Conservation (phyloP, 2,329 filamentous ascomycete species). For the Beauveria rudraprayagi region DNA sequence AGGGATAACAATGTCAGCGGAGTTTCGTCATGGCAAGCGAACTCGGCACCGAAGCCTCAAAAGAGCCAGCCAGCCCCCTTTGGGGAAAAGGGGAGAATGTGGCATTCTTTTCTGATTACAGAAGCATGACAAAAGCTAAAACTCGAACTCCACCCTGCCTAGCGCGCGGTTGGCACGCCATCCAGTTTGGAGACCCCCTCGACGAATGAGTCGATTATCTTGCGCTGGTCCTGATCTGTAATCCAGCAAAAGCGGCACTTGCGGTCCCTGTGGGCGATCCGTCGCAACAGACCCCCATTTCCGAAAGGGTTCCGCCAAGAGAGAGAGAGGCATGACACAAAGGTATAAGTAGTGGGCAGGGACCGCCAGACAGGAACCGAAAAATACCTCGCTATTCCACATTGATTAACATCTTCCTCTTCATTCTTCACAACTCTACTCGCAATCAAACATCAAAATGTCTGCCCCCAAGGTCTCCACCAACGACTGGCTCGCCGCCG, state of each 20-base stretch:
- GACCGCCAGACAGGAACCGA: neutral
- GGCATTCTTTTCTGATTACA: neutral
- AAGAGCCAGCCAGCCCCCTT: neutral
- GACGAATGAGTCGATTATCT: neutral
- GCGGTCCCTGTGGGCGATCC: neutral
- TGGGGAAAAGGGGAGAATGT: neutral
- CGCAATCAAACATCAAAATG: conserved; percentile 32
- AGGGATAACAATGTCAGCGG: neutral
- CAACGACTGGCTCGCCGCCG: conserved; percentile 51
- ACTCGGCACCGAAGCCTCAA: neutral
- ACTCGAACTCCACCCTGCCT: neutral
- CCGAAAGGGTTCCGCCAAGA: neutral
- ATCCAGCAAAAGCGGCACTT: neutral
- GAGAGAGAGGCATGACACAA: neutral
- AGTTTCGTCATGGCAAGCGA: neutral
- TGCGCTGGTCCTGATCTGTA: neutral
- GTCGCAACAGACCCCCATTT: neutral
- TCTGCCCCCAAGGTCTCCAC: conserved; percentile 32
- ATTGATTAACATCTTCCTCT: neutral
- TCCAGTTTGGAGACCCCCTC: neutral
- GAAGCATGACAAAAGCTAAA: conserved; percentile 9
- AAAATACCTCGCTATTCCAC: conserved; percentile 1
- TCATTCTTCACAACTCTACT: conserved; percentile 5
- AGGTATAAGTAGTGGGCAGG: conserved; percentile 3
- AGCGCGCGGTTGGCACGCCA: conserved; percentile 5